A percentile compares a stretch with the other conserved stretches of the same genome.
phyloP scores from a whole-genome alignment of 345 rosid genomes.

The Diplotaxis tenuifolia region DNA sequence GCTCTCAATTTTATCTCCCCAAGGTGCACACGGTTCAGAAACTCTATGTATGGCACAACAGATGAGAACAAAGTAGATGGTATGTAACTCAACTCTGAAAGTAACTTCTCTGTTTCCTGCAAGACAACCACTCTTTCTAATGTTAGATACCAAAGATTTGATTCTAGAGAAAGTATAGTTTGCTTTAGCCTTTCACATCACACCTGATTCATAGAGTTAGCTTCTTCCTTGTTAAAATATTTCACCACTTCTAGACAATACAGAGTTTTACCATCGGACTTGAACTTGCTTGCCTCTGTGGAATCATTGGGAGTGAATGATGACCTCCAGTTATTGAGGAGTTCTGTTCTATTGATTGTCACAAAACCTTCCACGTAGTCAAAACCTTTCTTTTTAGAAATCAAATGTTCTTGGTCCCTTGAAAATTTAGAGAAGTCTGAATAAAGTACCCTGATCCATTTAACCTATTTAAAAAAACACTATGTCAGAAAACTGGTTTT shows the following conservation, averaged over 20 bases:
- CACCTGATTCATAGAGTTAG: constrained; percentile 51
- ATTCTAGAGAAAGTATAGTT: background rate
- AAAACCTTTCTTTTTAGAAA: constrained; percentile 56
- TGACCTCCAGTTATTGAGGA: constrained; percentile 79
- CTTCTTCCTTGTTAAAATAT: constrained; percentile 65
- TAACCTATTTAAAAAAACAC: constrained; percentile 56
- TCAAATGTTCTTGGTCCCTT: constrained; percentile 76
- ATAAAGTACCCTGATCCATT: constrained; percentile 89
- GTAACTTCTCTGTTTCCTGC: constrained; percentile 56
- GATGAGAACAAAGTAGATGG: constrained; percentile 69
- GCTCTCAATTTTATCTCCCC: constrained; percentile 65
- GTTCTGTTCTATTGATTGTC: constrained; percentile 67
- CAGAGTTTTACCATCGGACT: constrained; percentile 67
- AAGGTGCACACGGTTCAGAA: constrained; percentile 79
- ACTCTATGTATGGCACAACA: constrained; percentile 70
- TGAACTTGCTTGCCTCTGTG: constrained; percentile 64
- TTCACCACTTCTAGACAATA: constrained; percentile 84
- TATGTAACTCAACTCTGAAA: constrained; percentile 66
- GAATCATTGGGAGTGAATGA: constrained; percentile 77
- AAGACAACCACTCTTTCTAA: constrained; percentile 3
- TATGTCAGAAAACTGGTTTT: constrained; percentile 13
- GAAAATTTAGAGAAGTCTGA: constrained; percentile 76
- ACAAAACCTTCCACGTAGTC: constrained; percentile 95
- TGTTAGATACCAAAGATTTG: constrained; percentile 25
- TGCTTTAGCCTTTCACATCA: background rate